These are phyloP conservation scores for Colletotrichum tamarilloi DNA, from an alignment of 2,329 filamentous ascomycete species.

Conservation along the genomic window DNA sequence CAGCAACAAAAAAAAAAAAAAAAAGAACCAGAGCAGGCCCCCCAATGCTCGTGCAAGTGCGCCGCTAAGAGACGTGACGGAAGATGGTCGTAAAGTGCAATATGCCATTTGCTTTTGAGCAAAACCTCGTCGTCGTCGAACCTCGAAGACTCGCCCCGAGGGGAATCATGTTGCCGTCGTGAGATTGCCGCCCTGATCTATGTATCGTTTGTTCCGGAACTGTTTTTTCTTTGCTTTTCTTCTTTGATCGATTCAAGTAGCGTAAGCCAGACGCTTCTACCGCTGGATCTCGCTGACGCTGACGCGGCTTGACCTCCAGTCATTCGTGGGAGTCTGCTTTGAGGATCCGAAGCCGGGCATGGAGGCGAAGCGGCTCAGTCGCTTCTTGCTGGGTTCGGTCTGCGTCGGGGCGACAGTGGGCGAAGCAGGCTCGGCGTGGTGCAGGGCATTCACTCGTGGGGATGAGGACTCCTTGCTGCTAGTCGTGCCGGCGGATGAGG, in stretches of 20 bases:
- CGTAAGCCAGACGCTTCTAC: constrained; percentile 1
- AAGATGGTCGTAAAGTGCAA: constrained; percentile 31
- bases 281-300: constrained; percentile 38
- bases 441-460: constrained; percentile 48
- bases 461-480: constrained; percentile 44
- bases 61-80: constrained; percentile 22
- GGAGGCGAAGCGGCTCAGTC: constrained; percentile 65
- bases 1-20: neutral
- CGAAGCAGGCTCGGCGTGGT: constrained; percentile 46
- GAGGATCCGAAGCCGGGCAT: constrained; percentile 65
- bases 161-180: constrained; percentile 31
- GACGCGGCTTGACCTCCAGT: constrained; percentile 53
- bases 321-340: constrained; percentile 48
- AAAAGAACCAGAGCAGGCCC: neutral
- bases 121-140: constrained; percentile 30
- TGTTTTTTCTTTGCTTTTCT: neutral
- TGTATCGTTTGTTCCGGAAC: neutral
- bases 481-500: constrained; percentile 58
- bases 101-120: constrained; percentile 23
- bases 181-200: constrained; percentile 19
- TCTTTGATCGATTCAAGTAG: neutral
- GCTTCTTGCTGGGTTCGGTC: constrained; percentile 54
- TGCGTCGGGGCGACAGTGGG: constrained; percentile 40
- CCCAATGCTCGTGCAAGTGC: constrained; percentile 29
- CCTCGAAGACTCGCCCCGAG: constrained; percentile 28